A percentile compares a stretch with the other conserved stretches of the same genome.
Conservation (phyloP, 2,329 filamentous ascomycete species). For the Teratosphaeria gauchensis region DNA sequence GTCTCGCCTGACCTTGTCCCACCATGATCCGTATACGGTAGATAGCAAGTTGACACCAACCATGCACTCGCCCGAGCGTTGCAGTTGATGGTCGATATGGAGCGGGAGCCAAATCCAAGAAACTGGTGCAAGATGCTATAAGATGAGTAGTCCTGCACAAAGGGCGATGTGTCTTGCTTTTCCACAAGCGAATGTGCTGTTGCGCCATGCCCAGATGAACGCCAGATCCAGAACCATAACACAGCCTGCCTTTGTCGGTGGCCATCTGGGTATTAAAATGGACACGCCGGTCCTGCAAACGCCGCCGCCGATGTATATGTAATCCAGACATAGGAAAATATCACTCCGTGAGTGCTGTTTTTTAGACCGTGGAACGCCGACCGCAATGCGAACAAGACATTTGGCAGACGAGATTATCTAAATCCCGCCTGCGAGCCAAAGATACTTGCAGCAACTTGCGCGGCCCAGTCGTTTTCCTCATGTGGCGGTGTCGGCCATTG, state of each 20-base stretch:
- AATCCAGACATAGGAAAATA: slow-evolving; percentile 1
- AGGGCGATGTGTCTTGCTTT: not conserved
- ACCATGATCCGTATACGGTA: not conserved
- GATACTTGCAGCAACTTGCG: slow-evolving; percentile 71
- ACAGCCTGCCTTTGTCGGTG: not conserved
- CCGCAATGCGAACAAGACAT: not conserved
- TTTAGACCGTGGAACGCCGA: not conserved
- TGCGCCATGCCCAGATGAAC: not conserved
- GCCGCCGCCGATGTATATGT: not conserved
- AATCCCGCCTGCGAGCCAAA: slow-evolving; percentile 56
- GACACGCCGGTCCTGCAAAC: slow-evolving; percentile 2
- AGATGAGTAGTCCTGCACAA: not conserved
- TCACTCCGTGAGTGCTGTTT: not conserved
- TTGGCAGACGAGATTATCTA: slow-evolving; percentile 11
- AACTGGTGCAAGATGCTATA: not conserved
- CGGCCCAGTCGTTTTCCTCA: slow-evolving; percentile 85
- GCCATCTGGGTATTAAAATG: not conserved
- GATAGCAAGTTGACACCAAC: not conserved
- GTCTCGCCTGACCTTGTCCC: not conserved
- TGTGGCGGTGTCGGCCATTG: slow-evolving; percentile 97
- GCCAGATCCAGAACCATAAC: not conserved
- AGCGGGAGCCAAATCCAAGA: not conserved
- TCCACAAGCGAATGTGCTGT: slow-evolving; percentile 3
- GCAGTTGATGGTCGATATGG: not conserved
- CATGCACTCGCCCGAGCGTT: not conserved